Base-by-base conservation (phyloP, 2,329 filamentous ascomycete species). In the Setomelanomma holmii region DNA sequence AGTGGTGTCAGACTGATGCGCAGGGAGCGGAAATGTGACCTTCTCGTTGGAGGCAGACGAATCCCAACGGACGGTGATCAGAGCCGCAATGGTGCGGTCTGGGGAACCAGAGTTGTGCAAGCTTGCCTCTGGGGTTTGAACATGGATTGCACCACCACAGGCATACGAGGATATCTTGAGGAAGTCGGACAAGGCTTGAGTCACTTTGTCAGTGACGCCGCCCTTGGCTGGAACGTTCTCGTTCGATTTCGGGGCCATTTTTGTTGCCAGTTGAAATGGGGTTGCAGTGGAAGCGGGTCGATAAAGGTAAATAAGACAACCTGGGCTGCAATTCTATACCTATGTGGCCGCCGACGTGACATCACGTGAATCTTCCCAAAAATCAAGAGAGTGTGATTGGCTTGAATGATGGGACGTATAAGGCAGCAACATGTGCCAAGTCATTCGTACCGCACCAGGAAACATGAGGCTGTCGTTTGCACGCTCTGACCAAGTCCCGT, bases 1-100 rank as follows among this genome's bases (percentile, higher is more conserved):
- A n/a, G 27, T 30, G 10, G 3, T 14, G 27, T 30, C 10, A 14
- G 27, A 30, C 27, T 3, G 27, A 2, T 30, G n/a, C 27, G 27
- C 10, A 30, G 38, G 11, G 12, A 39, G 5, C 4, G 52, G 55
- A 2, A 58, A 20, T 4, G 22, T 24, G 2, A 54, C 10, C 34
- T 54, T 58, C 41, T 47, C 24, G 24, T 45, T 45, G 1, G 39
- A 45, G 5, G 11, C 33, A 12, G 41, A 4, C 10, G 46, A 43
- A 22, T 56, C 53, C 53, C 56, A 59, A 33, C 49, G 49, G 11
- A 59, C 49, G 4, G 46, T 52, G 30, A 57, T 49, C 6, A 40
- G 39, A 6, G 16, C 38, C 24, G 36, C 35, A 20, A 10, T 22
- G 5, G 33, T 5, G 14, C 10, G 27, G 10, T 6, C 5, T 30